A percentile compares a stretch with the other conserved stretches of the same genome.
phyloP scores from a whole-genome alignment of 805 yeast species.

The Wickerhamomyces queroliae region DNA sequence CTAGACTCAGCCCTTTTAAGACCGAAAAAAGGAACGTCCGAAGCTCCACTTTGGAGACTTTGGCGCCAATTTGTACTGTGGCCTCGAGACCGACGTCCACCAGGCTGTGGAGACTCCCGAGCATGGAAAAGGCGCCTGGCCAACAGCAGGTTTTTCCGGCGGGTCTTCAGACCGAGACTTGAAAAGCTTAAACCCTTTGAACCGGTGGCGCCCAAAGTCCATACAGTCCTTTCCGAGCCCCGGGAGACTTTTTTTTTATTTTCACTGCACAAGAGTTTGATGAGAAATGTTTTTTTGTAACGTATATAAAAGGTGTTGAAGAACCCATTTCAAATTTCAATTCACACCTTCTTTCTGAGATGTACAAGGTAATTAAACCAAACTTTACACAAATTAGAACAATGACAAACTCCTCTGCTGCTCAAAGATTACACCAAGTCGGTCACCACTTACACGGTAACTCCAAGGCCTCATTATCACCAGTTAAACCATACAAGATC shows the following conservation, averaged over 20 bases:
- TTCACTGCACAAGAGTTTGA: no score
- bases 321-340: no score
- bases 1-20: background rate
- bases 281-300: no score
- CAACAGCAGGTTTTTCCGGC: background rate
- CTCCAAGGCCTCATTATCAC: background rate
- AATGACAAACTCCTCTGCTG: conserved; percentile 7
- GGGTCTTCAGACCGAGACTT: no score
- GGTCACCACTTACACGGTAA: background rate
- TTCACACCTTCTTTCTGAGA: no score
- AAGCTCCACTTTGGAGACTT: no score
- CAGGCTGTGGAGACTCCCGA: no score
- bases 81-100: no score
- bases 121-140: background rate
- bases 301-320: no score
- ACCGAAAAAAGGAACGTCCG: background rate
- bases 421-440: conserved; percentile 18
- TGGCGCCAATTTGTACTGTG: background rate
- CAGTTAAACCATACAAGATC: conserved; percentile 40
- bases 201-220: background rate
- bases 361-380: background rate
- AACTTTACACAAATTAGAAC: background rate
- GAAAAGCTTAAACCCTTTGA: no score
- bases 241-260: background rate
- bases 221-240: background rate